Conservation (phyloP, 2,329 filamentous ascomycete species). For the Corinectria fuckeliana region DNA sequence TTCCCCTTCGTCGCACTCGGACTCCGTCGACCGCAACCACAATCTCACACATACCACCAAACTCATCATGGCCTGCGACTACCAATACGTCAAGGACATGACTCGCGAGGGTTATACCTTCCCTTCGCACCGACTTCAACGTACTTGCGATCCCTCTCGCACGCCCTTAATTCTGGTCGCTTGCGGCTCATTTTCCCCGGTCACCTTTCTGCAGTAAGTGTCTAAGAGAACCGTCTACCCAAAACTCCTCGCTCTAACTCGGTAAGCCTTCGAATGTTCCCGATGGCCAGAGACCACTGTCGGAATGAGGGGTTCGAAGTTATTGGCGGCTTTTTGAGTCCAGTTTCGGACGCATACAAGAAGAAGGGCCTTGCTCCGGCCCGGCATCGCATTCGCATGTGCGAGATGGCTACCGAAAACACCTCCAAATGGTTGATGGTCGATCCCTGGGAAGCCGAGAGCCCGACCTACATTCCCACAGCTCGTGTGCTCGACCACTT, state of each 20-base stretch:
- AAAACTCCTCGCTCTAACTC: no score
- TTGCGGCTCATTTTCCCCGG: constrained; percentile 63
- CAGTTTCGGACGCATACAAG: constrained; percentile 45
- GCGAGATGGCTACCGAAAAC: constrained; percentile 77
- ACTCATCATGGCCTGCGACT: constrained; percentile 40
- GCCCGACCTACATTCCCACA: constrained; percentile 82
- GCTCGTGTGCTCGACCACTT: constrained; percentile 92
- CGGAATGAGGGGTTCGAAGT: constrained; percentile 73
- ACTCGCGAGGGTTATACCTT: constrained; percentile 60
- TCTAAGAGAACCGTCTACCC: no score
- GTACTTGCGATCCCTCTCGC: constrained; percentile 58
- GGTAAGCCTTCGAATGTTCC: constrained; percentile 86
- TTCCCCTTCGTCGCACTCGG: neutral
- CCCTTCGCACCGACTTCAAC: constrained; percentile 64
- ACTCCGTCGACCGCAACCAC: neutral
- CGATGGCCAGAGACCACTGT: constrained; percentile 83
- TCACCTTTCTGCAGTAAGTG: constrained; percentile 16
- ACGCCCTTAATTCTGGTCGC: constrained; percentile 72
- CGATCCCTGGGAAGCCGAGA: constrained; percentile 87
- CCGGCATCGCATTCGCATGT: constrained; percentile 69
- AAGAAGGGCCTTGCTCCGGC: constrained; percentile 48
- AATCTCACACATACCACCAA: constrained; percentile 11
- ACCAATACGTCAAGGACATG: constrained; percentile 43
- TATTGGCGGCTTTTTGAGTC: constrained; percentile 70
- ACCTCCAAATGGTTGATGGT: constrained; percentile 81